Conservation (phyloP, 2,329 filamentous ascomycete genomes). For the Alternaria alternata region DNA sequence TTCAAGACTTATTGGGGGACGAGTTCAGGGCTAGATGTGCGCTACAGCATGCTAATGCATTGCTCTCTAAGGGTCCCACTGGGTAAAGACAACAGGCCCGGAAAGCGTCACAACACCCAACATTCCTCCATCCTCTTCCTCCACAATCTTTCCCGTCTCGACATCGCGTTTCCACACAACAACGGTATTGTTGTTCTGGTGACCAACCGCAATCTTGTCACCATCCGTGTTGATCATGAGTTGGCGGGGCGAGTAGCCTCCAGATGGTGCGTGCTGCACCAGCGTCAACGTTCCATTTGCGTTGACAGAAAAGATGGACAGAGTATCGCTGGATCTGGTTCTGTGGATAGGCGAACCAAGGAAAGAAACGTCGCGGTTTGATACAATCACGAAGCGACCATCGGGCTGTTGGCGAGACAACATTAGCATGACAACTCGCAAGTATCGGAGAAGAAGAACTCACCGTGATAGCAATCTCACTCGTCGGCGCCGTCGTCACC, state of each 20-base stretch:
- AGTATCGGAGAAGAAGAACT: not conserved
- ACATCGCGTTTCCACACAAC: conserved; percentile 68
- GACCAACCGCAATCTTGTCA: conserved; percentile 68
- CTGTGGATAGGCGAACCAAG: conserved; percentile 52
- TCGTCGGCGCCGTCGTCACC: conserved; percentile 18
- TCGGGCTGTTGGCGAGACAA: not conserved
- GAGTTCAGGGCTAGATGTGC: not conserved
- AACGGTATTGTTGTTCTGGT: conserved; percentile 68
- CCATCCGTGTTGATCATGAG: conserved; percentile 72
- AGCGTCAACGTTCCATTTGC: conserved; percentile 62
- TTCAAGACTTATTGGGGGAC: no score
- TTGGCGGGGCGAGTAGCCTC: conserved; percentile 70
- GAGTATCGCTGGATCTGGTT: conserved; percentile 58
- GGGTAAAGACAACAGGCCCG: conserved; percentile 20
- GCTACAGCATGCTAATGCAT: not conserved
- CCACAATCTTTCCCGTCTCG: conserved; percentile 63
- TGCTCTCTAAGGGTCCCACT: conserved; percentile 11
- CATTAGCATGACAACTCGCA: not conserved
- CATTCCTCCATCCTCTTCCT: conserved; percentile 14
- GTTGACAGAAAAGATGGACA: conserved; percentile 58
- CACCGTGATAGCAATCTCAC: conserved; percentile 22
- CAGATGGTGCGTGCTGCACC: conserved; percentile 66
- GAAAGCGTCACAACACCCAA: conserved; percentile 6
- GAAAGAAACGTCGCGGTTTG: conserved; percentile 68
- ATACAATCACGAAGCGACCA: conserved; percentile 61